Conservation (phyloP, 768 basidiomycete species). For the Cystobasidium onofrii region DNA sequence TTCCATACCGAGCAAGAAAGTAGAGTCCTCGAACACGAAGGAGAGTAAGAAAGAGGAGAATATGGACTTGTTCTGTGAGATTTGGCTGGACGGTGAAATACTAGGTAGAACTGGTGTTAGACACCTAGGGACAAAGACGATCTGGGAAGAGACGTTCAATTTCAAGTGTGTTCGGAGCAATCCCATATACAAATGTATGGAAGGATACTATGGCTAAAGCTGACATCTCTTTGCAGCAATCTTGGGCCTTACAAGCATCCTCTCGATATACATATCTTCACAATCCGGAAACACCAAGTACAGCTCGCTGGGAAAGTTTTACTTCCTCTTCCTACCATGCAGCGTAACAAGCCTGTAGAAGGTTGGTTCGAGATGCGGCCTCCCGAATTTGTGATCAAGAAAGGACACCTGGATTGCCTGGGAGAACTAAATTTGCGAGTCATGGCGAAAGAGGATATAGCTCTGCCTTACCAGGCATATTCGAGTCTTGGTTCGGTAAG, state of each 20-base stretch:
- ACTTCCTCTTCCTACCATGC: constrained; percentile 56
- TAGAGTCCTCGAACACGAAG: constrained; percentile 8
- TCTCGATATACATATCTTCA: constrained; percentile 58
- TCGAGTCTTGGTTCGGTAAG: constrained; percentile 56
- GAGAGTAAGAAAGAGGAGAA: constrained; percentile 49
- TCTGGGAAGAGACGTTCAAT: constrained; percentile 74
- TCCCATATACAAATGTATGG: too few relatives aligned
- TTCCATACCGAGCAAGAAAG: background rate
- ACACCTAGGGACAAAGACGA: constrained; percentile 56
- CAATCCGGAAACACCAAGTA: constrained; percentile 51
- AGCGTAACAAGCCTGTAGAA: constrained; percentile 61
- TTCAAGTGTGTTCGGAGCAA: too few relatives aligned
- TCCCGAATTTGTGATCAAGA: background rate
- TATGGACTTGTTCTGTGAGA: constrained; percentile 67
- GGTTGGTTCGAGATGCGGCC: constrained; percentile 64
- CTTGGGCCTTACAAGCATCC: constrained; percentile 64
- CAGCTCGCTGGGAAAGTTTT: constrained; percentile 38
- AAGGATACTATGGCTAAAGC: too few relatives aligned
- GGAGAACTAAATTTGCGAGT: constrained; percentile 70
- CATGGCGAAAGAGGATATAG: constrained; percentile 72
- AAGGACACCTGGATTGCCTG: constrained; percentile 43
- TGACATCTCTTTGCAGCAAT: constrained; percentile 48
- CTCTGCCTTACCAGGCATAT: constrained; percentile 64
- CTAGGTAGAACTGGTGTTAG: constrained; percentile 66
- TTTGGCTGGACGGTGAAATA: constrained; percentile 57